Conservation (phyloP, 768 basidiomycete genomes). For the Suillus clintonianus region DNA sequence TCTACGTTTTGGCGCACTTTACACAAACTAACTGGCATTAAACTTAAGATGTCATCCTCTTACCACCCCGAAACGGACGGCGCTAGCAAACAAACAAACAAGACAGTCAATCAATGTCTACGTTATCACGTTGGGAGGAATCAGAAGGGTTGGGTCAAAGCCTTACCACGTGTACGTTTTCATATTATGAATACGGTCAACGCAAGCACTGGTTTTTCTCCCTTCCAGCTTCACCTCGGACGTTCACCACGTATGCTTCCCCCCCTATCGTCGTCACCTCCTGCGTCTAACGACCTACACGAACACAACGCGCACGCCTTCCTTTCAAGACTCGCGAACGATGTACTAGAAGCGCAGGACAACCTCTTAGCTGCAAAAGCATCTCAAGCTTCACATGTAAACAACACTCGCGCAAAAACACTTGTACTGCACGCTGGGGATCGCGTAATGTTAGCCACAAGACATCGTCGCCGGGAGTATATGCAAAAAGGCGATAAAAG, state of each 20-base stretch:
- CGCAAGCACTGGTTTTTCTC: constrained; percentile 29
- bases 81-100: constrained; percentile 31
- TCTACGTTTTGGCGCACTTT: constrained; percentile 32
- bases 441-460: too few relatives aligned
- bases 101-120: constrained; percentile 31
- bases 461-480: too few relatives aligned
- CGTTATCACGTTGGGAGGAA: constrained; percentile 23
- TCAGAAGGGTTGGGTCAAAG: constrained; percentile 31
- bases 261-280: too few relatives aligned
- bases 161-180: constrained; percentile 32
- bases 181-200: constrained; percentile 37
- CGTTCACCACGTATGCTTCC: not conserved
- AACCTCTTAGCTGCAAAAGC: too few relatives aligned
- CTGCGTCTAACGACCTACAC: too few relatives aligned
- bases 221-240: constrained; percentile 11
- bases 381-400: too few relatives aligned
- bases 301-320: not conserved
- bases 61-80: constrained; percentile 43
- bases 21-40: constrained; percentile 21
- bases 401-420: too few relatives aligned
- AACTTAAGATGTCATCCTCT: constrained; percentile 33
- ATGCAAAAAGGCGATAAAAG: too few relatives aligned
- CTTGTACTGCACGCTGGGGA: too few relatives aligned
- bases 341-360: too few relatives aligned
- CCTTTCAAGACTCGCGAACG: too few relatives aligned